phyloP scores from a whole-genome alignment of 352 stramenopile genomes.

The Globisporangium nunn region DNA sequence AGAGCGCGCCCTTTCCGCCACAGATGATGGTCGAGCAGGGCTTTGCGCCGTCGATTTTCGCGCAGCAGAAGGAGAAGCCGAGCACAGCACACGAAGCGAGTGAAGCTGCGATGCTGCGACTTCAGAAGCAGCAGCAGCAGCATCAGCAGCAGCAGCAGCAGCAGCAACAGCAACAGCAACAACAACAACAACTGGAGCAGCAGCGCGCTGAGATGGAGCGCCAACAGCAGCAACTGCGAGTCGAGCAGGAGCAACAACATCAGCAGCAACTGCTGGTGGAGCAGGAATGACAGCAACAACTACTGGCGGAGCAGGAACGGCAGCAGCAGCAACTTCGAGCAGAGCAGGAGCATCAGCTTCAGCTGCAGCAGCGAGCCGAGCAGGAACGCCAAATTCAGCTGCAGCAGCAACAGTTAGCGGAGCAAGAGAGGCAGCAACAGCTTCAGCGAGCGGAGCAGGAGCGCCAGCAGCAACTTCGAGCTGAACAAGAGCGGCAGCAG shows the following conservation, averaged over 20 bases:
- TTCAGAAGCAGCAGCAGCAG: constrained; percentile 7
- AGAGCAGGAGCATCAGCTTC: constrained; percentile 1
- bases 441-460: background rate
- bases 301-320: background rate
- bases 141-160: background rate
- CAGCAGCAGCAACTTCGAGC: constrained; percentile 3
- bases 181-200: background rate
- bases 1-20: background rate
- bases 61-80: background rate
- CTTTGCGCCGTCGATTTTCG: background rate
- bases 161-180: constrained; percentile 5
- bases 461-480: background rate
- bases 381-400: background rate
- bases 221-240: too few relatives aligned
- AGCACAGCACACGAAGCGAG: background rate
- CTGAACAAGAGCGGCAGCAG: background rate
- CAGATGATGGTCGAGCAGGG: background rate
- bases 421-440: background rate
- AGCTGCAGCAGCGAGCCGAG: background rate
- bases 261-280: constrained; percentile 1
- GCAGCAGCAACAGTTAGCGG: background rate
- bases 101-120: constrained; percentile 3
- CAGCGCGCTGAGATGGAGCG: background rate
- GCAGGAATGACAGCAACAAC: constrained; percentile 1
- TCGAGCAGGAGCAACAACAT: constrained; percentile 1